A percentile compares a stretch with the other conserved stretches of the same genome.
Conservation (phyloP, 2,329 filamentous ascomycete species). For the Ophiobolus disseminans region DNA sequence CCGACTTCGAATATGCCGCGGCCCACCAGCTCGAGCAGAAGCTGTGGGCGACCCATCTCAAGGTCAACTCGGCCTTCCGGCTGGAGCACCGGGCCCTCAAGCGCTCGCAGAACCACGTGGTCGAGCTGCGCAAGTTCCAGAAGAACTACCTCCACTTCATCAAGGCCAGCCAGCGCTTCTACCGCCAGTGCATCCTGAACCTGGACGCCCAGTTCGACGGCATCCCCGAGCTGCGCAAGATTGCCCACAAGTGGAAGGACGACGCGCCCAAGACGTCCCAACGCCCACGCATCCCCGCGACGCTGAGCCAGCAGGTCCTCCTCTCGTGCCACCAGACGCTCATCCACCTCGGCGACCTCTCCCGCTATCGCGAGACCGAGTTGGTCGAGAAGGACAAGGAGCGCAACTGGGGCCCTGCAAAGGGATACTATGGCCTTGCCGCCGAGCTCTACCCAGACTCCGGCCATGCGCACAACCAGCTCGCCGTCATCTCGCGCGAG, state of each 20-base stretch:
- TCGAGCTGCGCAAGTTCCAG: slow-evolving; percentile 77
- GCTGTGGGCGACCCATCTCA: slow-evolving; percentile 81
- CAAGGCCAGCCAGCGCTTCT: slow-evolving; percentile 86
- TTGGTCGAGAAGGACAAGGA: slow-evolving; percentile 71
- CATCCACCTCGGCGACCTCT: slow-evolving; percentile 87
- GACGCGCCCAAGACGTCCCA: slow-evolving; percentile 40
- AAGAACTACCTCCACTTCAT: slow-evolving; percentile 85
- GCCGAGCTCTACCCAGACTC: slow-evolving; percentile 78
- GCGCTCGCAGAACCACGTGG: slow-evolving; percentile 61
- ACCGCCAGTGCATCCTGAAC: slow-evolving; percentile 82
- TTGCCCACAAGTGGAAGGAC: slow-evolving; percentile 56
- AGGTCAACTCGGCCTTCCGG: slow-evolving; percentile 80
- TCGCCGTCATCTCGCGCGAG: slow-evolving; percentile 82
- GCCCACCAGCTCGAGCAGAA: slow-evolving; percentile 70
- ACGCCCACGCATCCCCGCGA: slow-evolving; percentile 50
- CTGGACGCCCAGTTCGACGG: slow-evolving; percentile 68
- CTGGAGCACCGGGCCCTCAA: slow-evolving; percentile 59
- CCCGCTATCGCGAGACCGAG: slow-evolving; percentile 80
- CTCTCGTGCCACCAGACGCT: slow-evolving; percentile 82
- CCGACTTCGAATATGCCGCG: slow-evolving; percentile 72
- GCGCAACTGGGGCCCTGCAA: slow-evolving; percentile 78
- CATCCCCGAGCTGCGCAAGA: slow-evolving; percentile 64
- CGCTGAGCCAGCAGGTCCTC: slow-evolving; percentile 67
- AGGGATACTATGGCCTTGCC: slow-evolving; percentile 85
- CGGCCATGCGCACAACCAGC: slow-evolving; percentile 86